Conservation (phyloP, 257 asterid species). For the Rauvolfia tetraphylla region DNA sequence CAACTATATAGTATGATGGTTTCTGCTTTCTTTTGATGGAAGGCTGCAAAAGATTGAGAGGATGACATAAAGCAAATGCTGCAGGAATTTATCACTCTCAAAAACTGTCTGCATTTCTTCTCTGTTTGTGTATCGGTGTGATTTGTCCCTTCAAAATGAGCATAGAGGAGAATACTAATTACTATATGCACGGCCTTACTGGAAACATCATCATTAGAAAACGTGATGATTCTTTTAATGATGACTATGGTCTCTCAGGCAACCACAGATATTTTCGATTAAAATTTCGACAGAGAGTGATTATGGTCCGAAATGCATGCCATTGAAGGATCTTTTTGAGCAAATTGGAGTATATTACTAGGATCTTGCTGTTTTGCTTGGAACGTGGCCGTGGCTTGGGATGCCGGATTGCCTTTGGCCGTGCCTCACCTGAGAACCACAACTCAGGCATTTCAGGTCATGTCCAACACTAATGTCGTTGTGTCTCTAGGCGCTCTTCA, state of each 20-base stretch:
- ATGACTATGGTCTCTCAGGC: neutral
- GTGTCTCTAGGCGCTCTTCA: too few relatives aligned
- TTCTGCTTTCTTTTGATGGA: conserved; percentile 2
- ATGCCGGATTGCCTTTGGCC: neutral
- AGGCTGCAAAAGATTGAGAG: conserved; percentile 22
- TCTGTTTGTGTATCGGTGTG: conserved; percentile 7
- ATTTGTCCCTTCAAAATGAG: conserved; percentile 12
- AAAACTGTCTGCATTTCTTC: neutral
- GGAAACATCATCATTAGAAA: conserved; percentile 32
- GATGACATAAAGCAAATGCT: conserved; percentile 13
- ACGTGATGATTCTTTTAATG: conserved; percentile 17
- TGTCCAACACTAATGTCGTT: too few relatives aligned
- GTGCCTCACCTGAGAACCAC: neutral
- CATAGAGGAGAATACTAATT: conserved; percentile 17
- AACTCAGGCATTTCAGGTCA: too few relatives aligned
- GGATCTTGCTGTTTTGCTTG: too few relatives aligned
- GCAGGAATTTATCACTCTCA: neutral
- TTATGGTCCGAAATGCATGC: neutral
- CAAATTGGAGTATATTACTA: neutral
- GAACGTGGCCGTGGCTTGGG: too few relatives aligned
- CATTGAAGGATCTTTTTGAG: neutral
- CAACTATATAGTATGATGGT: too few relatives aligned
- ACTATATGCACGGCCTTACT: conserved; percentile 18
- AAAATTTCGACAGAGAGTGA: neutral
- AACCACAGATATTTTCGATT: neutral